These are phyloP conservation scores for Pseudogymnoascus sp. DNA, from an alignment of 2,329 filamentous ascomycete species.

Conservation along the genomic window DNA sequence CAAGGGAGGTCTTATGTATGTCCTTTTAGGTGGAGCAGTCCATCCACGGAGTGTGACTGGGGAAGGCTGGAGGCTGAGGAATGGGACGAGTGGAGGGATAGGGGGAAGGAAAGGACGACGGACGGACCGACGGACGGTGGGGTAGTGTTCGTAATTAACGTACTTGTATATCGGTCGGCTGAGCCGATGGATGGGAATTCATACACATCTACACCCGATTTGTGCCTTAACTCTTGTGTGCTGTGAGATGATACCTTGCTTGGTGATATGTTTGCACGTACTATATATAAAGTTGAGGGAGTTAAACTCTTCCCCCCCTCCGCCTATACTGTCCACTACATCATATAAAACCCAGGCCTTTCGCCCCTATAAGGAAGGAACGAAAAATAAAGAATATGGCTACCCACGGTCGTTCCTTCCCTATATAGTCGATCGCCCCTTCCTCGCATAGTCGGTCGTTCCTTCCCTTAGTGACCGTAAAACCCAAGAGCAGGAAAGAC, in stretches of 20 bases:
- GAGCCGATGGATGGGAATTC: slow-evolving; percentile 4
- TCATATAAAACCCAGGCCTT: background rate
- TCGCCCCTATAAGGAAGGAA: background rate
- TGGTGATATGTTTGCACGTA: background rate
- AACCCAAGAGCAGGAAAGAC: background rate
- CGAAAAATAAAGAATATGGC: background rate
- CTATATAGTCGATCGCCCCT: background rate
- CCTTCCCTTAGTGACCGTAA: background rate
- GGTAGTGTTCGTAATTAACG: background rate
- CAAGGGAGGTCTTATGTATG: background rate
- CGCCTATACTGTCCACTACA: too few relatives aligned
- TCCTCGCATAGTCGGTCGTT: background rate
- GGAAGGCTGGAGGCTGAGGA: background rate
- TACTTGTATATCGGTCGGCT: slow-evolving; percentile 8
- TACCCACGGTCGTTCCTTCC: background rate
- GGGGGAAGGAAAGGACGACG: background rate
- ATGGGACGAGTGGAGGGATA: background rate
- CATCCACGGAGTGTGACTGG: background rate
- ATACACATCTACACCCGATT: slow-evolving; percentile 4
- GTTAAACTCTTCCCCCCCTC: too few relatives aligned
- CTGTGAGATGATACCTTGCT: background rate
- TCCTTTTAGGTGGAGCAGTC: background rate
- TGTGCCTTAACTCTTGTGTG: background rate
- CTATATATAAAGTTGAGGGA: too few relatives aligned
- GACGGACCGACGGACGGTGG: background rate